Conservation (phyloP, 1,139 yeast species). For the Candida sanyaensis region DNA sequence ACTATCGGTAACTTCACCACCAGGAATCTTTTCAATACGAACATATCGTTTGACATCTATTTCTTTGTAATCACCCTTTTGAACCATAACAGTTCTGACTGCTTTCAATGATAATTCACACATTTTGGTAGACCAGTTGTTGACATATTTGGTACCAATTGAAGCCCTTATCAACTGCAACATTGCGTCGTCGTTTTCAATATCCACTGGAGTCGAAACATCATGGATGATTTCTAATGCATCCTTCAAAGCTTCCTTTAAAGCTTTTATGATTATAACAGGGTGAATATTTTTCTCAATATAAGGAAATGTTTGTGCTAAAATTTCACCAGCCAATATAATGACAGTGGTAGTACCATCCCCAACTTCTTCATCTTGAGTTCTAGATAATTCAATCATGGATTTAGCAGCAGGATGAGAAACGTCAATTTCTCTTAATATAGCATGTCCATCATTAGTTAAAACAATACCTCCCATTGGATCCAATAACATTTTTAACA, state of each 20-base stretch:
- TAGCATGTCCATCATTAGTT: constrained; percentile 98
- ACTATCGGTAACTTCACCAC: constrained; percentile 93
- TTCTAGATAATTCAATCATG: constrained; percentile 94
- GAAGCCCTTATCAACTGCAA: constrained; percentile 83
- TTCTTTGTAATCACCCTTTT: constrained; percentile 73
- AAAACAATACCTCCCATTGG: constrained; percentile 99
- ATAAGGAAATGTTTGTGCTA: constrained; percentile 94
- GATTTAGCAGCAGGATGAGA: constrained; percentile 99
- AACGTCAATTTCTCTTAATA: constrained; percentile 84
- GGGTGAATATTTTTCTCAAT: constrained; percentile 96
- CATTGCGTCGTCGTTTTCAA: constrained; percentile 84
- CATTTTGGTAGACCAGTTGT: constrained; percentile 92
- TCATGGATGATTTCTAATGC: constrained; percentile 86
- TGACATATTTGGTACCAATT: constrained; percentile 93
- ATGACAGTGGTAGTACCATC: constrained; percentile 98
- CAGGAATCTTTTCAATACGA: constrained; percentile 93
- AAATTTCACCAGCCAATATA: constrained; percentile 91
- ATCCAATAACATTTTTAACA: constrained; percentile 96
- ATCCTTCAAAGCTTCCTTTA: constrained; percentile 87
- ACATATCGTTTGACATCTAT: constrained; percentile 93
- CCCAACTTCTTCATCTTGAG: constrained; percentile 99
- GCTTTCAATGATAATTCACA: constrained; percentile 86
- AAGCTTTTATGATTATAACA: constrained; percentile 90
- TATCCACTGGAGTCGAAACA: constrained; percentile 84
- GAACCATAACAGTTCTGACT: constrained; percentile 76